Evolutionary conservation across 2,329 filamentous ascomycete genomes (phyloP).

Genomic region (Venturia oleaginea): DNA sequence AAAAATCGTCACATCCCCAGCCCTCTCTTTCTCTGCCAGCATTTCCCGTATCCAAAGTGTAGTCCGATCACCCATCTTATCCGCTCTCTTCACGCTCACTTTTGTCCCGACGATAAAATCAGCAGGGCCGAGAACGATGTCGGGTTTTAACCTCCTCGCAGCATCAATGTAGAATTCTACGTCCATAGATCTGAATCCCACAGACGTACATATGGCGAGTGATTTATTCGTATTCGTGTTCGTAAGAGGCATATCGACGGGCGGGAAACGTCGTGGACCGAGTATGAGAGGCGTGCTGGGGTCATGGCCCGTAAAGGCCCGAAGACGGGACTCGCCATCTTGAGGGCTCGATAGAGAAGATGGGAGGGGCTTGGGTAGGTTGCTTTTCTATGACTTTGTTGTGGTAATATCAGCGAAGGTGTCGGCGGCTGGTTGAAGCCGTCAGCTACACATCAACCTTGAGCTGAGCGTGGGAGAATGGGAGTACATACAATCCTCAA

Average conservation of each 20-base stretch:
- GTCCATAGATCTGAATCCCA: conserved; percentile 67
- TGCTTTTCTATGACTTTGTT: conserved; percentile 53
- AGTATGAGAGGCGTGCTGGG: conserved; percentile 59
- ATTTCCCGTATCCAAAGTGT: conserved; percentile 71
- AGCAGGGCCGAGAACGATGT: conserved; percentile 69
- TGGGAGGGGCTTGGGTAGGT: conserved; percentile 37
- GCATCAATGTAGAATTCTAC: conserved; percentile 60
- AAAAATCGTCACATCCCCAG: conserved; percentile 34
- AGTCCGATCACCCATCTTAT: conserved; percentile 79
- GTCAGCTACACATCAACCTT: no score
- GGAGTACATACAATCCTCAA: conserved; percentile 77
- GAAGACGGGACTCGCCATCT: conserved; percentile 47
- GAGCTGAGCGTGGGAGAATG: neutral
- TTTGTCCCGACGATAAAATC: conserved; percentile 52
- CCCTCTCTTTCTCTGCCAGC: conserved; percentile 36
- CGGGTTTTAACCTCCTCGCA: conserved; percentile 58
- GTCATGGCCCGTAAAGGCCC: conserved; percentile 67
- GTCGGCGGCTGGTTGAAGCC: conserved; percentile 4
- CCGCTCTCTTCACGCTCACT: conserved; percentile 61
- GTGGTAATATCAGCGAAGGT: conserved; percentile 18
- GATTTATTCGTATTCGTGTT: conserved; percentile 55
- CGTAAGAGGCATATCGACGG: conserved; percentile 57
- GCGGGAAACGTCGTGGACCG: conserved; percentile 66
- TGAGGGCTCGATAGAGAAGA: conserved; percentile 40
- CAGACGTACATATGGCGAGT: conserved; percentile 74